phyloP scores from a whole-genome alignment of 163 green algal species.

The Chlorella variabilis region DNA sequence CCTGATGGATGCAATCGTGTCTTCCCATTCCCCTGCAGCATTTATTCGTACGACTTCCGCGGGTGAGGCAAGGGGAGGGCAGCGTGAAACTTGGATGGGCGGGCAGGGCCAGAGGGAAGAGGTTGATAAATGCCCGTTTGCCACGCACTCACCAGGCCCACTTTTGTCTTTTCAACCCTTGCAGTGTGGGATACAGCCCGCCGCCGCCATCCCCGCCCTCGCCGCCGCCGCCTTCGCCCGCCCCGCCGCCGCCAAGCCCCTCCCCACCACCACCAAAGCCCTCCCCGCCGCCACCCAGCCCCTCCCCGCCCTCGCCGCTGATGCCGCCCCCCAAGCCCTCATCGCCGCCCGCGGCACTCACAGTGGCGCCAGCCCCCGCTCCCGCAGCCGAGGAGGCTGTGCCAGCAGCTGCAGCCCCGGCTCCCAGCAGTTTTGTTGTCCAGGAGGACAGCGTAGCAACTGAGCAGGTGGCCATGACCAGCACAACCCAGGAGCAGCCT shows the following conservation, averaged over 20 bases:
- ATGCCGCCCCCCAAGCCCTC: background rate
- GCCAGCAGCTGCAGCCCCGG: background rate
- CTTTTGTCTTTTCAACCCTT: no score
- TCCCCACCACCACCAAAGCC: background rate
- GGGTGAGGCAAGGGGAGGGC: no score
- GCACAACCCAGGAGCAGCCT: background rate
- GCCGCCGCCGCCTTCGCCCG: background rate
- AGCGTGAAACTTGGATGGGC: no score
- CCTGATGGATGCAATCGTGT: no score
- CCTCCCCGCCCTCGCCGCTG: background rate
- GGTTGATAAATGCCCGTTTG: no score
- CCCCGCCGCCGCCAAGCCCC: background rate
- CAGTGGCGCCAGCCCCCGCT: background rate
- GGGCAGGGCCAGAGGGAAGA: no score
- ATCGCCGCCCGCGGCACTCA: no score
- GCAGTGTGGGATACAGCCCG: conserved; percentile 6
- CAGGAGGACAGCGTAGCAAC: background rate
- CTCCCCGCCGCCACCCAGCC: background rate
- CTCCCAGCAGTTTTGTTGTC: background rate
- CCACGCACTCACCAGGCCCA: no score
- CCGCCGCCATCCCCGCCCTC: background rate
- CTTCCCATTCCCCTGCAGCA: no score
- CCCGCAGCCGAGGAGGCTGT: background rate
- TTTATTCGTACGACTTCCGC: conserved; percentile 14
- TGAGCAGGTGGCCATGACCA: background rate